Evolutionary conservation across 2,329 filamentous ascomycete species (phyloP).

Genomic region (Aspergillus novofumigatus): DNA sequence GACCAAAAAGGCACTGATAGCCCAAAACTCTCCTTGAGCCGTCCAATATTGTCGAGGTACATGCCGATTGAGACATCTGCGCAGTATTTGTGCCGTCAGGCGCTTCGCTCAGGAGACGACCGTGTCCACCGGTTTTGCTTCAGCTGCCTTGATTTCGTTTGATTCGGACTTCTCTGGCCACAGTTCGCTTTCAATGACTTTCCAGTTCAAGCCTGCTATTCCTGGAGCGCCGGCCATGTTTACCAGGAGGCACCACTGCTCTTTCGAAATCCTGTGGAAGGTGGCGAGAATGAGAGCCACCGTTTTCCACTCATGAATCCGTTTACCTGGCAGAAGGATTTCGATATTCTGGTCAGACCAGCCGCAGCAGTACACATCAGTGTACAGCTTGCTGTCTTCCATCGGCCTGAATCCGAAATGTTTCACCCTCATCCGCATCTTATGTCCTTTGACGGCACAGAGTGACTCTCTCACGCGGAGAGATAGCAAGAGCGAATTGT

Average conservation of each 20-base stretch:
- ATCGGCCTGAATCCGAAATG: conserved; percentile 16
- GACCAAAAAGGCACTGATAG: neutral
- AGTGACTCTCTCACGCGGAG: conserved; percentile 14
- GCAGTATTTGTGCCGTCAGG: neutral
- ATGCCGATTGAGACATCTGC: neutral
- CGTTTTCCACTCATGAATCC: conserved; percentile 24
- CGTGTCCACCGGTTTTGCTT: neutral
- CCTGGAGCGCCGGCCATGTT: conserved; percentile 10
- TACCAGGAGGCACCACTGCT: conserved; percentile 20
- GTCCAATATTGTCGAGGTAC: neutral
- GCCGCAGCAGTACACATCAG: conserved; percentile 14
- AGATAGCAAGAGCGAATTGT: conserved; percentile 24
- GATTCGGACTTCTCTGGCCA: neutral
- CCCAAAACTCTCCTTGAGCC: neutral
- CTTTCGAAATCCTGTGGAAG: conserved; percentile 19
- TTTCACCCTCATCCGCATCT: conserved; percentile 18
- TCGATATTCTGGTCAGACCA: conserved; percentile 18
- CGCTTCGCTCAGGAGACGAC: neutral
- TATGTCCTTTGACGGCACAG: conserved; percentile 11
- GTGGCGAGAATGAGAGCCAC: conserved; percentile 26
- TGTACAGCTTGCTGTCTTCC: conserved; percentile 17
- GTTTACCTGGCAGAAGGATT: conserved; percentile 20
- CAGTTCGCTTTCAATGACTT: conserved; percentile 13
- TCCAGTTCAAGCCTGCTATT: conserved; percentile 24
- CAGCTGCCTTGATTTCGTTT: neutral